phyloP scores from a whole-genome alignment of 1,284 basidiomycete species.

The Cryptococcus maquisensis region DNA sequence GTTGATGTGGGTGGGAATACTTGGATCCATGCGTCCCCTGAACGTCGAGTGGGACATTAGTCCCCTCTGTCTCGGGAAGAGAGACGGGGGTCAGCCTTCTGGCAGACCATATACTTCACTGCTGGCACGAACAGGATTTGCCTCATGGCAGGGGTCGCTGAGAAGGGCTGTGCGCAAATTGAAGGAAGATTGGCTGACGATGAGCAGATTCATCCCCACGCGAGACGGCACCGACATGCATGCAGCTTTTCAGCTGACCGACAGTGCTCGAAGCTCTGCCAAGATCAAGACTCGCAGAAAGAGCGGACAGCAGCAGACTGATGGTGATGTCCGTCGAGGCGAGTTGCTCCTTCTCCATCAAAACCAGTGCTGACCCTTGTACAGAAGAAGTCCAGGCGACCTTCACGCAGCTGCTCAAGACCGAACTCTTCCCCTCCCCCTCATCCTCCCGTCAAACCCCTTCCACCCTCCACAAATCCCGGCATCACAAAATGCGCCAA shows the following conservation, averaged over 20 bases:
- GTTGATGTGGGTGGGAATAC: too few species aligned
- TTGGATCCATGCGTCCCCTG: too few species aligned
- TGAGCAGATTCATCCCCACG: conserved; percentile 53
- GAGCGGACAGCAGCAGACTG: conserved; percentile 36
- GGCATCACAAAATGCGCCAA: conserved; percentile 27
- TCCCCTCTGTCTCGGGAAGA: too few species aligned
- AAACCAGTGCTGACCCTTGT: conserved; percentile 1
- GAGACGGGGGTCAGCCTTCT: too few species aligned
- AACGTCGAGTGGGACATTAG: too few species aligned
- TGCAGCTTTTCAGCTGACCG: conserved; percentile 51
- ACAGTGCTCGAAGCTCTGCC: conserved; percentile 5
- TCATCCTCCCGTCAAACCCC: conserved; percentile 20
- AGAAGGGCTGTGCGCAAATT: too few species aligned
- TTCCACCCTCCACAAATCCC: conserved; percentile 19
- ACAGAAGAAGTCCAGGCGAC: conserved; percentile 55
- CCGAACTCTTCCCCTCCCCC: conserved; percentile 52
- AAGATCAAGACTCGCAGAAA: conserved; percentile 39
- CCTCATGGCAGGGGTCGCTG: too few species aligned
- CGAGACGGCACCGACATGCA: conserved; percentile 53
- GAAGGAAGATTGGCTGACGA: background rate
- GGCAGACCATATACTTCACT: too few species aligned
- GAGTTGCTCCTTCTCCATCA: conserved; percentile 8
- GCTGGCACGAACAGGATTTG: too few species aligned
- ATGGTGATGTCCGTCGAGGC: conserved; percentile 50
- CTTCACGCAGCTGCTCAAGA: conserved; percentile 53